Evolutionary conservation across 306 rosid genomes (phyloP).

Genomic region (Cicer arietinum): DNA sequence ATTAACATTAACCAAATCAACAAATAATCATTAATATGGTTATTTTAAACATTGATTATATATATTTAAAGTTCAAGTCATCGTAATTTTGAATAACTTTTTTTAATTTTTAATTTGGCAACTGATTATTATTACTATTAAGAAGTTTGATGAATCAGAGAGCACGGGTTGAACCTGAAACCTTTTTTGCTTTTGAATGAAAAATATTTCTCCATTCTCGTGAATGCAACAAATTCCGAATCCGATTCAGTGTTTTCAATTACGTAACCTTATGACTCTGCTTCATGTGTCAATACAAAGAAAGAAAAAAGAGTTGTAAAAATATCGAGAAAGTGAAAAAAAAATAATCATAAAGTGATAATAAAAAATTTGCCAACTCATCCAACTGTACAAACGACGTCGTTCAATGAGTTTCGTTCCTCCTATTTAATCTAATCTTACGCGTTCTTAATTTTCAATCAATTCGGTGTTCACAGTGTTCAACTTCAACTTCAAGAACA

Average conservation of each 20-base stretch:
- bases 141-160: neutral
- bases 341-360: neutral
- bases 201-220: conserved; percentile 47
- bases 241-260: conserved; percentile 23
- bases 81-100: too few species aligned
- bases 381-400: conserved; percentile 7
- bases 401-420: neutral
- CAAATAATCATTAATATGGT: too few species aligned
- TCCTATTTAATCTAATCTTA: conserved; percentile 24
- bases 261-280: neutral
- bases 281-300: neutral
- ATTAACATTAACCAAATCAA: too few species aligned
- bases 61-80: too few species aligned
- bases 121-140: too few species aligned
- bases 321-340: too few species aligned
- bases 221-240: conserved; percentile 39
- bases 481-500: neutral
- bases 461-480: neutral
- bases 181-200: neutral
- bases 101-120: too few species aligned
- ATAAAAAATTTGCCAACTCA: conserved; percentile 33
- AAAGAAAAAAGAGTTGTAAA: neutral
- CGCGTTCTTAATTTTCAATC: neutral
- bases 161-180: conserved; percentile 45
- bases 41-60: too few species aligned